A percentile compares a stretch with the other conserved stretches of the same genome.
Conservation (phyloP, 352 stramenopile species). For the Phytophthora megakarya region DNA sequence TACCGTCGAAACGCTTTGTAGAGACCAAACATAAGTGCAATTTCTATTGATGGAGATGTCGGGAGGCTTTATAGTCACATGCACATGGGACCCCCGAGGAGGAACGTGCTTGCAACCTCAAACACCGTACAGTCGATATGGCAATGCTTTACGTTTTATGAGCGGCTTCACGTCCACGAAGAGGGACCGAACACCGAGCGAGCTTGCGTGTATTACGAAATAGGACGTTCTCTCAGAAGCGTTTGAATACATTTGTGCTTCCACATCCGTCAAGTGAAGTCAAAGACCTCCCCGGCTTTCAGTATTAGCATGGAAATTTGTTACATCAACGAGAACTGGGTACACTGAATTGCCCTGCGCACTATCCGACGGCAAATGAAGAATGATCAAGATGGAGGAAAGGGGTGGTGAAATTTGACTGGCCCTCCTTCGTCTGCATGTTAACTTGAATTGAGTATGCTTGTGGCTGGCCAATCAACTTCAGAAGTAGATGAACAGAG, state of each 20-base stretch:
- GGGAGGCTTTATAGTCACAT: slow-evolving; percentile 78
- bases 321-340: slow-evolving; percentile 63
- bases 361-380: slow-evolving; percentile 8
- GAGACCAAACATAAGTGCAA: no score
- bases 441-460: slow-evolving; percentile 12
- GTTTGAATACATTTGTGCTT: slow-evolving; percentile 80
- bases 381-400: slow-evolving; percentile 6
- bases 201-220: slow-evolving; percentile 47
- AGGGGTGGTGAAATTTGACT: slow-evolving; percentile 19
- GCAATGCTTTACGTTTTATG: slow-evolving; percentile 59
- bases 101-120: slow-evolving; percentile 71
- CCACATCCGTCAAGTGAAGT: slow-evolving; percentile 45
- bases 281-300: slow-evolving; percentile 42
- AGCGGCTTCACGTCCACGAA: slow-evolving; percentile 48
- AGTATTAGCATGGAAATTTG: slow-evolving; percentile 85
- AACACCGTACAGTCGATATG: slow-evolving; percentile 62
- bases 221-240: slow-evolving; percentile 66
- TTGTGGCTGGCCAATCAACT: slow-evolving; percentile 18
- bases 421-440: slow-evolving; percentile 9
- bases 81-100: slow-evolving; percentile 43
- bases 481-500: no score
- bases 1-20: no score
- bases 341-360: no score
- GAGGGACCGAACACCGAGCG: slow-evolving; percentile 60
- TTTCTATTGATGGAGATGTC: slow-evolving; percentile 47